Base-by-base conservation (phyloP, 305 asterid species). In the Fraxinus albicans region DNA sequence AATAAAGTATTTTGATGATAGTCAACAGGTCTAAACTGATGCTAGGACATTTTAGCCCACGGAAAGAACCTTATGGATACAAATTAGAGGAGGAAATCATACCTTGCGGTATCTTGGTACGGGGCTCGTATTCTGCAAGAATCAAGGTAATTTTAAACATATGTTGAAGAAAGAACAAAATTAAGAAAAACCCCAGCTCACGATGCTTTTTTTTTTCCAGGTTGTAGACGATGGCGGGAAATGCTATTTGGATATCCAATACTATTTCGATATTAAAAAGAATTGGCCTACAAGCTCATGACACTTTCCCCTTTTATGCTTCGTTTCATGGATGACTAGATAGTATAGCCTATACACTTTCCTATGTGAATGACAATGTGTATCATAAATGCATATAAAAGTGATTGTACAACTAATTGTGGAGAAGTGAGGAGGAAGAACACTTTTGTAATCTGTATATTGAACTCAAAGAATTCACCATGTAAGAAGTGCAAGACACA, bases 241-340 rank as follows among this genome's bases (percentile, higher is more conserved):
- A 58, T 84, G 89, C 86, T 86, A 83, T 44, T 79, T 90, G 87
- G 90, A 88, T 67, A 87, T 90, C 82, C 86, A 82, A 8, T 90
- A 90, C 86, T 86, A 87, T 81, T 90, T 90, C 77, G 91, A 88
- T 25, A 88, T 90, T 81, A 88, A 88, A 53, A 90, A 83, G 80
- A 47, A 73, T 27, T 90, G 91, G 91, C 89, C 89, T 47, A 80
- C 82, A n/a, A 77, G 60, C 19, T 47, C 86, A 25, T 65, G 9
- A 65, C 69, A 58, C 27, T 58, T 19, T 6, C 73, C 6, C n/a
- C 36, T 21, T 65, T 6, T 65, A 2, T 65, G 69, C 69, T 58
- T 19, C n/a, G 13, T 19, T n/a, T 63, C 15, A 19, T 63, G 12
- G 15, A 21, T 21, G 72, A 23, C 74, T 67, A 27, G 36, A 25